Base-by-base conservation (phyloP, 345 rosid genomes). In the Eucalyptus cloeziana region DNA sequence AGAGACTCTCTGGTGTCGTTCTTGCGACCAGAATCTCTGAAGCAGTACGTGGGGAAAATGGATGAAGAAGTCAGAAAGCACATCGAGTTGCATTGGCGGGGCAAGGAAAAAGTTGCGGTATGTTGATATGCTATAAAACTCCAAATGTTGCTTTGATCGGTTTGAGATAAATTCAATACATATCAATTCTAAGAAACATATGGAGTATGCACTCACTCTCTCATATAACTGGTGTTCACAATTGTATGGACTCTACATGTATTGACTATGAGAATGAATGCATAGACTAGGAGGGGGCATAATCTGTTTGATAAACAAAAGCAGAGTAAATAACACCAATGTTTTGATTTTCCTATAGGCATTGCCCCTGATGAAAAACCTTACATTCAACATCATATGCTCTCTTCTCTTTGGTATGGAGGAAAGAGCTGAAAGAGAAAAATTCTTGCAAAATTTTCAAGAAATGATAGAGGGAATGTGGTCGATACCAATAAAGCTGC, bases 1-100 rank as follows among this genome's bases (percentile, higher is more conserved):
- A 93, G 95, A 86, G 89, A 58, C 10, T 95, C 95, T 6, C 88
- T 94, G 3, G 40, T 92, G 37, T 90, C 92, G 2, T 94, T 95
- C 89, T 43, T 94, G 91, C 93, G 89, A 89, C 95, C 96, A 14
- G 96, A 94, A 86, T 95, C 98, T 7, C 88, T 97, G 92, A 94
- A 89, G 89, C 90, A 90, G 51, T 93, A 93, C 11, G 87, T 94
- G 37, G 94, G 92, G 44, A 93, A 92, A 90, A 94, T 95, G 85
- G 95, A 94, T 43, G 90, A 56, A 88, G 95, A 92, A 89, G 92
- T 95, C 49, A 92, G 91, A 92, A 25, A 86, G 89, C 95, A 94
- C 85, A 89, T 95, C 21, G 58, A 92, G 89, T 81, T 80, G 87
- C 91, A 93, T 8, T 93, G 95, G 95, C 71, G 69, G 58, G 94